These are phyloP conservation scores for Ophiostoma australiae DNA, from an alignment of 2,329 filamentous ascomycete genomes.

Conservation along the genomic window DNA sequence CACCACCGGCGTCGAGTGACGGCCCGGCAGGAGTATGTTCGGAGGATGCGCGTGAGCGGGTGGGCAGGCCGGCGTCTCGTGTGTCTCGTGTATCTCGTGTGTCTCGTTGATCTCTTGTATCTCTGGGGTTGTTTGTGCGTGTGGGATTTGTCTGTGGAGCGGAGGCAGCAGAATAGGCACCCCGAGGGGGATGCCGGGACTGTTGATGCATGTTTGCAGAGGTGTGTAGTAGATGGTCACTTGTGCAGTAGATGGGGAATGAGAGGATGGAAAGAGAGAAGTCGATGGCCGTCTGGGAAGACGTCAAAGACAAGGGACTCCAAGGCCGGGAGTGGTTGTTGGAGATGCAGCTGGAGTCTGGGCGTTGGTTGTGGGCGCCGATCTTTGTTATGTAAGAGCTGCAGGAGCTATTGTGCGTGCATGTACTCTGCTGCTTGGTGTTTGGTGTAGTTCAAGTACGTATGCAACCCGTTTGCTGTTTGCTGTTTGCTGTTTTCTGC, in stretches of 20 bases:
- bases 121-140: conserved; percentile 67
- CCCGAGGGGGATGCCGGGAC: conserved; percentile 67
- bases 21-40: conserved; percentile 37
- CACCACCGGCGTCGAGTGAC: conserved; percentile 27
- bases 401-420: not conserved
- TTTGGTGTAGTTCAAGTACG: not conserved
- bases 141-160: conserved; percentile 67
- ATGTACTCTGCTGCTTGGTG: not conserved
- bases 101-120: conserved; percentile 18
- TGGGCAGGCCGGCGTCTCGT: conserved; percentile 29
- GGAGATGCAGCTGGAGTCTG: not conserved
- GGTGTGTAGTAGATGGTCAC: not conserved
- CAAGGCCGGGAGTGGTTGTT: not conserved
- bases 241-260: not conserved
- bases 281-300: not conserved
- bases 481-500: not conserved
- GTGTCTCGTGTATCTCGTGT: not conserved
- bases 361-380: not conserved
- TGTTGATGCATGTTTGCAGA: conserved; percentile 74
- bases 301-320: not conserved
- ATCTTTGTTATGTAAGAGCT: conserved; percentile 12
- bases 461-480: conserved; percentile 10
- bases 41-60: conserved; percentile 42
- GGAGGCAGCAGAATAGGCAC: conserved; percentile 62
- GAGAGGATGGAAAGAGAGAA: not conserved